Evolutionary conservation across 345 rosid genomes (phyloP), one percentile per base, ranked within the genome.

Genomic region (Erucastrum elatum): DNA sequence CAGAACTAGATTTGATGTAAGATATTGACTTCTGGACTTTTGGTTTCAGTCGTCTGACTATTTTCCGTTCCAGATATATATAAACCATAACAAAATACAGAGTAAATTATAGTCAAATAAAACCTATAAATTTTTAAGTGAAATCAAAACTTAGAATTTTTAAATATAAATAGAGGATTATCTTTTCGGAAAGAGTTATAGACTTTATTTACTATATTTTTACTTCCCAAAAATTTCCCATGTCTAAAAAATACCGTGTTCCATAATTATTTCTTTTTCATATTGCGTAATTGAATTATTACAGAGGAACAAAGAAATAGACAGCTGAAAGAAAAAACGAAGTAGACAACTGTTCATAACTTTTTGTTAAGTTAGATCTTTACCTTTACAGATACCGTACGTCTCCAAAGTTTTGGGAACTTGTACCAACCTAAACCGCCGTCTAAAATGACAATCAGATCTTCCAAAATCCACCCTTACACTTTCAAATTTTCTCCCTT

Each of bases 321-420:
- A 21, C 21, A 41, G 13, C 10, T 10, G 11, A 3, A 59, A 1
- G 55, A 31, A 0, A n/a, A 1, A 16, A 29, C 11, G 41, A 77
- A 5, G 69, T 1, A 12, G 0, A 25, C 21, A 5, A 27, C 34
- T 16, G 60, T 37, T 69, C 56, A 0, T 13, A 4, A 49, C 56
- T n/a, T 49, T 46, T 49, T n/a, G 56, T 49, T 49, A 49, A 49
- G 56, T 49, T 49, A 13, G 56, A 49, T 49, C 67, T 61, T 63
- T 6, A 74, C 46, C 73, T 74, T 63, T 73, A 66, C 17, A 59
- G 70, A 62, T 11, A 39, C 66, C 63, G 79, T 80, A 69, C 68
- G 71, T 56, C 39, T 80, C 83, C 76, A 69, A 31, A 68, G 75
- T 69, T 17, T 10, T 39, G 39, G 83, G 79, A 80, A 70, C 67